Percentiles rank a stretch among this genome's conserved stretches.
phyloP scores from a whole-genome alignment of 1,284 basidiomycete species.

The Coniferiporia weirii region DNA sequence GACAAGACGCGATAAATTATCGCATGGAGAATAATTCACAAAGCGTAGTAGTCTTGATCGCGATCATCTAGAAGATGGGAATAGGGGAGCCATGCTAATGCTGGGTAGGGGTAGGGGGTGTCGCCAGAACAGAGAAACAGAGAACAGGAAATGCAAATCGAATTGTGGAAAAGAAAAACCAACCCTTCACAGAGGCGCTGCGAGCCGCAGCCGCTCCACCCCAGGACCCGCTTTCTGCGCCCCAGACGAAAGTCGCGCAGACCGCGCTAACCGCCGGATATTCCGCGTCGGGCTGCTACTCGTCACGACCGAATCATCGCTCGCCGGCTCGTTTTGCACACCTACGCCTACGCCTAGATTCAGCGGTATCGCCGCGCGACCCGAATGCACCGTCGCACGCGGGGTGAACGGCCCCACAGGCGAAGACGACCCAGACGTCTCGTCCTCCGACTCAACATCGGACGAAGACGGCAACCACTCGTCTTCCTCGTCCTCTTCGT shows the following conservation, averaged over 20 bases:
- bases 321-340: slow-evolving; percentile 1
- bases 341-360: background rate
- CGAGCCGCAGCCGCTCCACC: background rate
- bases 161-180: too few species aligned
- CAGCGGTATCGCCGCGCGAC: background rate
- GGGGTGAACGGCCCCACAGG: slow-evolving; percentile 16
- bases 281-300: slow-evolving; percentile 12
- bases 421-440: slow-evolving; percentile 8
- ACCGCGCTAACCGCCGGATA: background rate
- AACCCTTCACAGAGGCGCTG: too few species aligned
- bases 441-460: slow-evolving; percentile 14
- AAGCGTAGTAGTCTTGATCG: background rate
- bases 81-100: too few species aligned
- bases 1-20: background rate
- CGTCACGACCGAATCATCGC: slow-evolving; percentile 7
- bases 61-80: background rate
- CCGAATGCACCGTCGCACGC: background rate
- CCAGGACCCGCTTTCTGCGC: background rate
- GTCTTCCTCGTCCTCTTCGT: slow-evolving; percentile 13
- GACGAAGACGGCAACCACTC: slow-evolving; percentile 12
- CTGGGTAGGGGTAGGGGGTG: background rate
- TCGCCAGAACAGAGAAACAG: background rate
- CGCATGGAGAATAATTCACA: background rate
- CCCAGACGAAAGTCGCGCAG: background rate
- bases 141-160: background rate